These are phyloP conservation scores for Xylaria longipes DNA, from an alignment of 495 filamentous ascomycete species.

Conservation along the genomic window DNA sequence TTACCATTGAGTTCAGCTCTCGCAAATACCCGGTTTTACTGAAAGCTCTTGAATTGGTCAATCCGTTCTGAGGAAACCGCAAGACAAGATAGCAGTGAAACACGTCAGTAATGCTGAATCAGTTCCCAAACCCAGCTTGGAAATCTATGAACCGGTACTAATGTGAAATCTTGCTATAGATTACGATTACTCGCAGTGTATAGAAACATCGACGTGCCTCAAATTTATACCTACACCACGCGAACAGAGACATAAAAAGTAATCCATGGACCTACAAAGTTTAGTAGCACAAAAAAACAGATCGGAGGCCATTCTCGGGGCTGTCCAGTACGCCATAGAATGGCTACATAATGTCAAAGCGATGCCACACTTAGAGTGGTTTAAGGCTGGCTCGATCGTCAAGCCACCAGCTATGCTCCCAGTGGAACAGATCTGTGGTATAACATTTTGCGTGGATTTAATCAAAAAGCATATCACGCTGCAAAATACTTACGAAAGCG, in stretches of 20 bases:
- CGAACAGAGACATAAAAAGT: background rate
- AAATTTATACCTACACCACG: background rate
- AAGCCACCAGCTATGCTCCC: background rate
- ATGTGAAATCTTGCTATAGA: background rate
- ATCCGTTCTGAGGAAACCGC: background rate
- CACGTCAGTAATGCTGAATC: background rate
- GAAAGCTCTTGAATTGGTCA: background rate
- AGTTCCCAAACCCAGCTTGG: background rate
- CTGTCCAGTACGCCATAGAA: too few species aligned
- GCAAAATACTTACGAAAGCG: too few species aligned
- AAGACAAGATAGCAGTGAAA: background rate
- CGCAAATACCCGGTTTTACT: background rate
- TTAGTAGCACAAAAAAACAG: too few species aligned
- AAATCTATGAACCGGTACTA: background rate
- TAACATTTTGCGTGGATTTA: too few species aligned
- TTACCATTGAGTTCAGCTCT: background rate
- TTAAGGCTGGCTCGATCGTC: background rate
- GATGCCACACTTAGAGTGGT: background rate
- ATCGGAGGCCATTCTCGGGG: too few species aligned
- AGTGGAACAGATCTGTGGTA: background rate
- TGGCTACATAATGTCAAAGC: too few species aligned
- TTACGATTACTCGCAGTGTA: background rate
- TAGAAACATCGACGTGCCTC: background rate
- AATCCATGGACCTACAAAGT: too few species aligned
- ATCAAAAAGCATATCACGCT: too few species aligned